Evolutionary conservation across 306 rosid genomes (phyloP).

Genomic region (Nissolia schottii): DNA sequence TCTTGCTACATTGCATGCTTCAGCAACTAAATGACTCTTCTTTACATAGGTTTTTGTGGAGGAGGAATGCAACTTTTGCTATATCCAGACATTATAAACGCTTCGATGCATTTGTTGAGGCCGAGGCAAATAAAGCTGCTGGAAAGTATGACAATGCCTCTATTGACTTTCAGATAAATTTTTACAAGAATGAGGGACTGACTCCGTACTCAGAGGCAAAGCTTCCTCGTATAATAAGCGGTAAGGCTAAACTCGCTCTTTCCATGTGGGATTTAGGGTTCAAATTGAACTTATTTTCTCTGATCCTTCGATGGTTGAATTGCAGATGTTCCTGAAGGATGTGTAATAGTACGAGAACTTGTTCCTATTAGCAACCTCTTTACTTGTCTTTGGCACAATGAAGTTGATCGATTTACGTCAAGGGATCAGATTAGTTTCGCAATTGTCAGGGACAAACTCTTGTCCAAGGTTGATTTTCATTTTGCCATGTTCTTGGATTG

Average conservation of each 20-base stretch:
- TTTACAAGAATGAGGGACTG: constrained; percentile 87
- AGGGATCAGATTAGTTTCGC: constrained; percentile 92
- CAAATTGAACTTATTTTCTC: neutral
- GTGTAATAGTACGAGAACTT: constrained; percentile 84
- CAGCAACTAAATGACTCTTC: neutral
- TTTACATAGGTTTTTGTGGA: constrained; percentile 86
- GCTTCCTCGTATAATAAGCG: constrained; percentile 82
- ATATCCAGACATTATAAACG: constrained; percentile 94
- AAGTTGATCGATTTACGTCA: constrained; percentile 96
- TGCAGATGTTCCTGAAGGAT: constrained; percentile 99
- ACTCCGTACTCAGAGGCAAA: constrained; percentile 80
- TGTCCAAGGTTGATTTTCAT: constrained; percentile 65
- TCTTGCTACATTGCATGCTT: neutral
- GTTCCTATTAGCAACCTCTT: constrained; percentile 89
- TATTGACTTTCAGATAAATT: constrained; percentile 82
- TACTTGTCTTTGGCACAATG: constrained; percentile 95
- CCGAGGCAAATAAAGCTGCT: constrained; percentile 97
- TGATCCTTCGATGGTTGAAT: constrained; percentile 25
- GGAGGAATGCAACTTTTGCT: constrained; percentile 87
- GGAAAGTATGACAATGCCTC: constrained; percentile 79
- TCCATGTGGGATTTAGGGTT: constrained; percentile 6
- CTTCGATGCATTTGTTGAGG: constrained; percentile 85
- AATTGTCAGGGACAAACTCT: constrained; percentile 68
- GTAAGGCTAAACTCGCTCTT: constrained; percentile 47
- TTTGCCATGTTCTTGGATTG: constrained; percentile 83